These are phyloP conservation scores for Gloeophyllum trabeum DNA, from an alignment of 768 basidiomycete genomes.

Conservation along the genomic window DNA sequence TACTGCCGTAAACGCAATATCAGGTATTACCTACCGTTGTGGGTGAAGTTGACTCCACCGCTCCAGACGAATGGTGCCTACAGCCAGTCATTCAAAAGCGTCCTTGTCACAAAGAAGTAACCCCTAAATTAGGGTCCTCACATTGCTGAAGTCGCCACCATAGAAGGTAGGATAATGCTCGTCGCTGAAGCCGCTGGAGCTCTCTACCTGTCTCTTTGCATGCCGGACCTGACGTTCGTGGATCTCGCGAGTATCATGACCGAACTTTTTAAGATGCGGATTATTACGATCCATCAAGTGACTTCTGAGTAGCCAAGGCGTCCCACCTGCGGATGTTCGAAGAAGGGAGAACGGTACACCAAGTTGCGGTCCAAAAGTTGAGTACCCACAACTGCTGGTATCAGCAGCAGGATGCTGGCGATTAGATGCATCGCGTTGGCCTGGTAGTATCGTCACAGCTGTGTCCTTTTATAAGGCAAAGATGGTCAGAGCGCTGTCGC, in stretches of 20 bases:
- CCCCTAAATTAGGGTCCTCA: constrained; percentile 12
- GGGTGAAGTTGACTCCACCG: constrained; percentile 40
- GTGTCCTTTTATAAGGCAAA: too few species aligned
- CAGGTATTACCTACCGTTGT: constrained; percentile 21
- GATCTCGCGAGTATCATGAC: constrained; percentile 23
- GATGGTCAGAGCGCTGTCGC: too few species aligned
- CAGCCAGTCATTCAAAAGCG: constrained; percentile 1
- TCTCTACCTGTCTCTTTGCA: constrained; percentile 23
- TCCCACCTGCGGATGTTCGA: constrained; percentile 9
- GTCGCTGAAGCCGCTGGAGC: constrained; percentile 29
- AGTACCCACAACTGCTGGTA: not conserved
- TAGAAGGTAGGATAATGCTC: constrained; percentile 40
- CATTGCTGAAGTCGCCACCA: constrained; percentile 36
- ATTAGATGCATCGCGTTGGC: too few species aligned
- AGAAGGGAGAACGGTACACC: constrained; percentile 28
- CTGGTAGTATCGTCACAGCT: too few species aligned
- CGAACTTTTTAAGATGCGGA: constrained; percentile 20
- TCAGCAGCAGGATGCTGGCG: too few species aligned
- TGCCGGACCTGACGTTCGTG: constrained; percentile 24
- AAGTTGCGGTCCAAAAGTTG: constrained; percentile 25
- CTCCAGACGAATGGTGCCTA: constrained; percentile 35
- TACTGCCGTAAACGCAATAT: not conserved
- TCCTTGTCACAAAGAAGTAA: not conserved
- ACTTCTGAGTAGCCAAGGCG: not conserved
- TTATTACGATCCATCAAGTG: not conserved